Evolutionary conservation across 2,329 filamentous ascomycete genomes (phyloP).

Genomic region (Colletotrichum destructivum): DNA sequence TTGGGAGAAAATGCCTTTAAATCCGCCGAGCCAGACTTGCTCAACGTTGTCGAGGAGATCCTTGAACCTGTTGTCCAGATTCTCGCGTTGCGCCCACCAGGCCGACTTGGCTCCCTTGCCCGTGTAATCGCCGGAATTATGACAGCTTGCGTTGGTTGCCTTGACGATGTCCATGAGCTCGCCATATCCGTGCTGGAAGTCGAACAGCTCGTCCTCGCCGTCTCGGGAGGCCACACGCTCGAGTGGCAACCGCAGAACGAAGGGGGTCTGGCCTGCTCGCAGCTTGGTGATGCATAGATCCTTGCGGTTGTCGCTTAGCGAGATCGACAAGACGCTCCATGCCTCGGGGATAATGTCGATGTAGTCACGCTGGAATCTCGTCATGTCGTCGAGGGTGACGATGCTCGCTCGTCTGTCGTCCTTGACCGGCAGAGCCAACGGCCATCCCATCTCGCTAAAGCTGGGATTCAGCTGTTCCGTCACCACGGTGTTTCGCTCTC

Average conservation of each 20-base stretch:
- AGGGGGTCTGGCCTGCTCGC: slow-evolving; percentile 81
- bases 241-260: slow-evolving; percentile 89
- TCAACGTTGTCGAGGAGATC: slow-evolving; percentile 89
- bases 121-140: slow-evolving; percentile 77
- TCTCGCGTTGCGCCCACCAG: slow-evolving; percentile 92
- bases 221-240: slow-evolving; percentile 86
- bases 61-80: slow-evolving; percentile 82
- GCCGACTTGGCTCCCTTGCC: slow-evolving; percentile 82
- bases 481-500: slow-evolving; percentile 68
- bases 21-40: slow-evolving; percentile 94
- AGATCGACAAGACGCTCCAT: slow-evolving; percentile 91
- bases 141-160: slow-evolving; percentile 86
- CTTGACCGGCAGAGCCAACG: slow-evolving; percentile 37
- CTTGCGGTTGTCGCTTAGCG: slow-evolving; percentile 83
- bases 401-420: slow-evolving; percentile 60
- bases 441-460: slow-evolving; percentile 56
- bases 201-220: slow-evolving; percentile 83
- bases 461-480: slow-evolving; percentile 42
- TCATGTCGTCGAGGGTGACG: slow-evolving; percentile 66
- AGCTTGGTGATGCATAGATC: slow-evolving; percentile 94
- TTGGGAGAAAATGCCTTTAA: slow-evolving; percentile 93
- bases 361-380: slow-evolving; percentile 82
- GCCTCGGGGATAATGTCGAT: slow-evolving; percentile 85
- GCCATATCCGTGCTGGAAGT: slow-evolving; percentile 82
- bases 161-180: slow-evolving; percentile 89